Evolutionary conservation across 805 yeast genomes (phyloP).

Genomic region (Yamadazyma philogaea): DNA sequence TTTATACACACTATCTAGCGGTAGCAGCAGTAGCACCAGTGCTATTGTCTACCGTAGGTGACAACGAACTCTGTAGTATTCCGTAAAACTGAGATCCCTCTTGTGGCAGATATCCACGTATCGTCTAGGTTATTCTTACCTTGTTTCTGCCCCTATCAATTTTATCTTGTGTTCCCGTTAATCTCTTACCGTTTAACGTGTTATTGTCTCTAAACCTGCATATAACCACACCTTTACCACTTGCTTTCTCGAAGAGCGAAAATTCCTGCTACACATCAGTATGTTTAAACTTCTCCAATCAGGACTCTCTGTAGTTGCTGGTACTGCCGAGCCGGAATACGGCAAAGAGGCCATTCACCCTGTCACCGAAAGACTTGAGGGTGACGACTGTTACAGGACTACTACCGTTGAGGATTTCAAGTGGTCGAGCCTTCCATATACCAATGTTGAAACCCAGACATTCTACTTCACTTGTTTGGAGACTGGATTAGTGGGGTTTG

Average conservation of each 20-base stretch:
- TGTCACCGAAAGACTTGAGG: constrained; percentile 56
- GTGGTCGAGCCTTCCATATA: constrained; percentile 72
- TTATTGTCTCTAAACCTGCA: neutral
- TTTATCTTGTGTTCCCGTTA: no score
- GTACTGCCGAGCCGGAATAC: constrained; percentile 95
- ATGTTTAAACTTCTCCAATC: constrained; percentile 86
- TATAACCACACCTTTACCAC: neutral
- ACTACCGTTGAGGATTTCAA: constrained; percentile 65
- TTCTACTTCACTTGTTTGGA: constrained; percentile 73
- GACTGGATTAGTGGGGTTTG: constrained; percentile 75
- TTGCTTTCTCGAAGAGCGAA: constrained; percentile 1
- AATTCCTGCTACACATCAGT: neutral
- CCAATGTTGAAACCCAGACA: constrained; percentile 94
- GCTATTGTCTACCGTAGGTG: no score
- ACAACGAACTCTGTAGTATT: no score
- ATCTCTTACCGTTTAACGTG: no score
- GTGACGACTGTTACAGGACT: constrained; percentile 47
- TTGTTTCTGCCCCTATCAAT: no score
- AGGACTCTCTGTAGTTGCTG: constrained; percentile 90
- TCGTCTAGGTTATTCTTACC: no score
- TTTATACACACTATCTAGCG: no score
- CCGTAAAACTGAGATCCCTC: no score
- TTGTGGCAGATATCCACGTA: no score
- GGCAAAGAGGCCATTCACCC: constrained; percentile 91
- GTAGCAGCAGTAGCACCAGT: no score